Evolutionary conservation across 75 land plant species (phyloP).

Genomic region (Selaginella tamariscina): DNA sequence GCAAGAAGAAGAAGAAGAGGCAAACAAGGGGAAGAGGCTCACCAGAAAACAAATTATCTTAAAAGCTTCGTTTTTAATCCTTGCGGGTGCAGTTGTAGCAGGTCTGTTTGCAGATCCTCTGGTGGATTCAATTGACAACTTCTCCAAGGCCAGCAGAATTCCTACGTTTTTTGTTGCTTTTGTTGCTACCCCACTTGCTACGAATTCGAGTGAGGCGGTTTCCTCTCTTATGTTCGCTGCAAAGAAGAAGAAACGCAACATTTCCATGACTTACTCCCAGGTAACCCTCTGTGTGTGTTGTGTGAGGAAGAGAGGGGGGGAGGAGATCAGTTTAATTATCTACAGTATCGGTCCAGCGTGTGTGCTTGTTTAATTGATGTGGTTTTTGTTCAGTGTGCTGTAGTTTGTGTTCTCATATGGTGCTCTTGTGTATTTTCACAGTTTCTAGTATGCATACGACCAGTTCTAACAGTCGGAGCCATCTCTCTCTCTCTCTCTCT

Average conservation of each 20-base stretch:
- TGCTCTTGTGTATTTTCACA: too few relatives aligned
- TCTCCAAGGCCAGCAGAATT: conserved; percentile 26
- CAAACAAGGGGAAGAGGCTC: neutral
- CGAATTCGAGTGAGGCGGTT: conserved; percentile 44
- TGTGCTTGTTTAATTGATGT: neutral
- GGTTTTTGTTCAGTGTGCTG: neutral
- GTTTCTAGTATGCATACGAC: too few relatives aligned
- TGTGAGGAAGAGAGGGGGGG: too few relatives aligned
- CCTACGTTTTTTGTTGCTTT: conserved; percentile 48
- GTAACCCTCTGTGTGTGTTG: too few relatives aligned
- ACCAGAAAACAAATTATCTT: conserved; percentile 3
- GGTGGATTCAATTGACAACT: conserved; percentile 40
- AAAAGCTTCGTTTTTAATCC: conserved; percentile 27
- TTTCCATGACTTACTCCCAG: conserved; percentile 47
- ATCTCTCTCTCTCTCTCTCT: too few relatives aligned
- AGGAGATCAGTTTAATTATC: too few relatives aligned
- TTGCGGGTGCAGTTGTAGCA: conserved; percentile 33
- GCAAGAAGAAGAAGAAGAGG: conserved; percentile 1
- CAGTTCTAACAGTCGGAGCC: too few relatives aligned
- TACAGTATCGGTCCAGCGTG: neutral
- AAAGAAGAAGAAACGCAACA: conserved; percentile 28
- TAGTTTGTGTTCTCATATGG: neutral
- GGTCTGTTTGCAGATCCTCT: conserved; percentile 46
- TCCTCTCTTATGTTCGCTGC: conserved; percentile 42
- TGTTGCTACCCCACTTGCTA: conserved; percentile 38